Evolutionary conservation across 73 alveolate species (phyloP).

Genomic region (Halteria grandinella): DNA sequence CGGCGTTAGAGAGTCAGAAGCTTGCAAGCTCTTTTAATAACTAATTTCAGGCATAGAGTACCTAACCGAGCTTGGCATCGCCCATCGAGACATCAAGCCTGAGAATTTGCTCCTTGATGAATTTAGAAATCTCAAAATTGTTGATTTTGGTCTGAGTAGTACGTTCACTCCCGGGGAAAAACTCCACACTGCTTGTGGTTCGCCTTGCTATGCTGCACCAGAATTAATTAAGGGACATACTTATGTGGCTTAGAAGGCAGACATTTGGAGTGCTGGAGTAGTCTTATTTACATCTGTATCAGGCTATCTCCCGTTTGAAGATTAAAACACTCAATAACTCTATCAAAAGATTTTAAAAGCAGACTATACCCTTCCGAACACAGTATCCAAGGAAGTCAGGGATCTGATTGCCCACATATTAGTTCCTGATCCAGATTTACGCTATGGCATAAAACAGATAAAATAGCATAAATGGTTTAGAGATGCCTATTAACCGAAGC

Average conservation of each 20-base stretch:
- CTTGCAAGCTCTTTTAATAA: conserved; percentile 72
- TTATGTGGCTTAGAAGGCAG: conserved; percentile 73
- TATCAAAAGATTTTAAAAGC: conserved; percentile 82
- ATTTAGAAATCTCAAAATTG: conserved; percentile 61
- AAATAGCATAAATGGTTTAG: too few relatives aligned
- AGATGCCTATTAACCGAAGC: too few relatives aligned
- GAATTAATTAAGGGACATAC: conserved; percentile 82
- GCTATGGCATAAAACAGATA: too few relatives aligned
- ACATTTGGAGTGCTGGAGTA: conserved; percentile 88
- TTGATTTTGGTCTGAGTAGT: conserved; percentile 70
- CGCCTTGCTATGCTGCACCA: conserved; percentile 91
- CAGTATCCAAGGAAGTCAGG: too few relatives aligned
- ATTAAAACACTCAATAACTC: conserved; percentile 74
- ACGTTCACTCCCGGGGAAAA: conserved; percentile 57
- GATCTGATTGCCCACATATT: too few relatives aligned
- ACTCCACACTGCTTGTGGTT: conserved; percentile 83
- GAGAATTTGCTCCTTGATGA: too few relatives aligned
- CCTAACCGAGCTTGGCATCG: conserved; percentile 74
- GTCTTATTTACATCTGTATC: conserved; percentile 90
- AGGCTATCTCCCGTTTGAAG: conserved; percentile 92
- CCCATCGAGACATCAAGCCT: too few relatives aligned
- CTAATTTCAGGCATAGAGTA: conserved; percentile 83
- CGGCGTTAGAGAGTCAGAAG: conserved; percentile 78
- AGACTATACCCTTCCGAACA: conserved; percentile 72
- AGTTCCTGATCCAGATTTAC: too few relatives aligned